Evolutionary conservation across 441 rosid genomes (phyloP), one percentile per base, ranked within the genome.

Genomic region (Euphorbia corollata): DNA sequence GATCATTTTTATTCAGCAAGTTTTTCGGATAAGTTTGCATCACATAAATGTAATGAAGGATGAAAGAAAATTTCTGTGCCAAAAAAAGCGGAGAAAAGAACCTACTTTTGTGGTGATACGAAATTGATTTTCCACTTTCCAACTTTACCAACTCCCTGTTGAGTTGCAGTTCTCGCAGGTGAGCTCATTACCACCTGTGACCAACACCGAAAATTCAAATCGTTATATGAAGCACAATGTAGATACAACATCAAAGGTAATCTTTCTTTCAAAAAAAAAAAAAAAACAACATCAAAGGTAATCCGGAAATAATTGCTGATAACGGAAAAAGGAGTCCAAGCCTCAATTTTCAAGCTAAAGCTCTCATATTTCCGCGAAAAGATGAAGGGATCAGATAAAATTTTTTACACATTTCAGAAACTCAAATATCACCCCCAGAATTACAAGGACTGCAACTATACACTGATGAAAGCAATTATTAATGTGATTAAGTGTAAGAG

Each of bases 101-200:
- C 75, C 61, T 87, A 91, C 99, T 91, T 94, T 12, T 87, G 85
- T 27, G 92, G 89, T 47, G 99, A 91, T 74, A 91, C 2, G 72
- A 94, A 94, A 80, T 94, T 86, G 78, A 94, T 89, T 73, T 87
- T 94, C 98, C 98, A 88, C 75, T 76, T 86, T 53, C 99, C 99
- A 75, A 90, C 77, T 73, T 89, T 91, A 61, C 99, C 97, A 67
- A 97, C 88, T 77, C 99, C 98, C 83, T 90, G 95, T 68, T 94
- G 98, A 18, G 91, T 68, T 59, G 99, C 96, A 22, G 97, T 85
- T 83, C 99, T 87, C n/a, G 97, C 97, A 1, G 99, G 97, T 56
- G 97, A 89, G 71, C 80, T 86, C 74, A 94, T 91, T n/a, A 94
- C 84, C 75, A 94, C 96, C 97, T 93, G 82, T 8, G 36, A 68